A percentile compares a stretch with the other conserved stretches of the same genome.
Conservation (phyloP, 2,329 filamentous ascomycete genomes). For the Aspergillus felis region DNA sequence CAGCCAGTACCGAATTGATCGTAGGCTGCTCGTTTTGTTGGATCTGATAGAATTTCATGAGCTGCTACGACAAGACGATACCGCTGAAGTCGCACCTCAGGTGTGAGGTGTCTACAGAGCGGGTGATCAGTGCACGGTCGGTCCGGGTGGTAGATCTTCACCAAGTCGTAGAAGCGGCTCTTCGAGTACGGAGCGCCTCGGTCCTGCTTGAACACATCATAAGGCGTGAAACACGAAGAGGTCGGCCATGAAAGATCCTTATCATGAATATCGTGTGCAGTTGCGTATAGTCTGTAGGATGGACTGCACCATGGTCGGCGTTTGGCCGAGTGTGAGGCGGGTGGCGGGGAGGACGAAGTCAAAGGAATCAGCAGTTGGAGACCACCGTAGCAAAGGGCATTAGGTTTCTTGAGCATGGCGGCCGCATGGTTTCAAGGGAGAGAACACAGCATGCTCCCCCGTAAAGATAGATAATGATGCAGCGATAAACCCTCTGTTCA, state of each 20-base stretch:
- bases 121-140: conserved; percentile 47
- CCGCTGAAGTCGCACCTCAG: conserved; percentile 69
- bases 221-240: conserved; percentile 61
- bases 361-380: conserved; percentile 30
- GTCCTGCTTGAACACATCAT: conserved; percentile 73
- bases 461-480: not conserved
- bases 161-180: conserved; percentile 78
- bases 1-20: conserved; percentile 80
- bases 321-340: conserved; percentile 19
- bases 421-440: conserved; percentile 30
- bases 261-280: conserved; percentile 28
- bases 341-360: conserved; percentile 19
- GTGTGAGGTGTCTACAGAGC: conserved; percentile 48
- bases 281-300: conserved; percentile 29
- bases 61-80: conserved; percentile 86
- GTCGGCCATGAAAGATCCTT: conserved; percentile 41
- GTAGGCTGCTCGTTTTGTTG: conserved; percentile 72
- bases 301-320: conserved; percentile 17
- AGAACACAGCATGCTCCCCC: conserved; percentile 16
- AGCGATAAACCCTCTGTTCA: not conserved
- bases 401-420: conserved; percentile 47
- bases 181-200: conserved; percentile 72
- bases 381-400: conserved; percentile 36
- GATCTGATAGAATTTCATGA: conserved; percentile 81
- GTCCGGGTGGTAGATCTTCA: conserved; percentile 95